These are phyloP conservation scores for Candida pini DNA, from an alignment of 805 yeast species.

Conservation along the genomic window DNA sequence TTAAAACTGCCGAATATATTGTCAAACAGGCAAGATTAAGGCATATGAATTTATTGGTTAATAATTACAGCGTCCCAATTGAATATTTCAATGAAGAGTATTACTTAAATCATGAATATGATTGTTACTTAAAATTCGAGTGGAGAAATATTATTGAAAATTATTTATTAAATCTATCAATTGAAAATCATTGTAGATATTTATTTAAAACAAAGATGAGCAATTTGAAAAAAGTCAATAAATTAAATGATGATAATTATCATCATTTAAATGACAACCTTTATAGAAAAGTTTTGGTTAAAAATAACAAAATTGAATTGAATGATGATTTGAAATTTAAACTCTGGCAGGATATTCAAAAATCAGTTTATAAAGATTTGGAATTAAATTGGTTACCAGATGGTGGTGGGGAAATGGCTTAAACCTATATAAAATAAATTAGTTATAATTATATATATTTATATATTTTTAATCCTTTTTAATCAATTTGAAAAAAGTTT, in stretches of 20 bases:
- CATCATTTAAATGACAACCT: slow-evolving; percentile 10
- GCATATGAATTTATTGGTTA: slow-evolving; percentile 28
- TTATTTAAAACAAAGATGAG: slow-evolving; percentile 54
- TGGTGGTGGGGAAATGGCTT: background rate
- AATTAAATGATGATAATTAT: slow-evolving; percentile 4
- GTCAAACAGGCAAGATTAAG: slow-evolving; percentile 51
- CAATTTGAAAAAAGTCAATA: slow-evolving; percentile 36
- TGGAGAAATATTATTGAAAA: slow-evolving; percentile 75
- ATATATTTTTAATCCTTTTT: background rate
- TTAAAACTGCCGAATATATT: slow-evolving; percentile 58
- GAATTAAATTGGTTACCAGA: slow-evolving; percentile 60
- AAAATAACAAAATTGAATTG: slow-evolving; percentile 25
- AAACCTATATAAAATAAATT: background rate
- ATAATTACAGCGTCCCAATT: slow-evolving; percentile 19
- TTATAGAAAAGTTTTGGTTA: slow-evolving; percentile 23
- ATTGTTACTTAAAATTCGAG: slow-evolving; percentile 34
- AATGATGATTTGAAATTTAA: slow-evolving; percentile 51
- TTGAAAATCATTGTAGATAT: slow-evolving; percentile 63
- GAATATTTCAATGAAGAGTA: slow-evolving; percentile 14
- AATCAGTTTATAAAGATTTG: slow-evolving; percentile 48
- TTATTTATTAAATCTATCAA: slow-evolving; percentile 56
- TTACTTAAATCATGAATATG: slow-evolving; percentile 18
- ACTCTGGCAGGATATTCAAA: slow-evolving; percentile 63
- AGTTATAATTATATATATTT: background rate
- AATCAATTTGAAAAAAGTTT: slow-evolving; percentile 16